A percentile compares a stretch with the other conserved stretches of the same genome.
Evolutionary conservation across 257 asterid genomes (phyloP).

Genomic region (Linaria vulgaris): DNA sequence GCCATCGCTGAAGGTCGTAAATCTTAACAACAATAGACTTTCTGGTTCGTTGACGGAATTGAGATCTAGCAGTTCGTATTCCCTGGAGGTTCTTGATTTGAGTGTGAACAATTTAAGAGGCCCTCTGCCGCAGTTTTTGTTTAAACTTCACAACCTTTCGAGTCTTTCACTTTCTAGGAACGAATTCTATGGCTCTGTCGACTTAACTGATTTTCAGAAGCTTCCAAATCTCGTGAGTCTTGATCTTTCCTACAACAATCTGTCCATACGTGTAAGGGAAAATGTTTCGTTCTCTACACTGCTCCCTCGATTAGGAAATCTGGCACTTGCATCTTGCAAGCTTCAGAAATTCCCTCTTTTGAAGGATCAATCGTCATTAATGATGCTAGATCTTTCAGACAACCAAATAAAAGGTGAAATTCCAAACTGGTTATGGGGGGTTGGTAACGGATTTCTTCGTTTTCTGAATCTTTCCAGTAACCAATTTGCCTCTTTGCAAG

Average conservation of each 20-base stretch:
- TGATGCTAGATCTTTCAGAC: constrained; percentile 52
- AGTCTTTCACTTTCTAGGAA: constrained; percentile 42
- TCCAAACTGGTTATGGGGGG: constrained; percentile 57
- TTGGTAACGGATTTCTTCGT: constrained; percentile 29
- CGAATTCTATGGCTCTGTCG: constrained; percentile 37
- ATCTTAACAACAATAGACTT: constrained; percentile 43
- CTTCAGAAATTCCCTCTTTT: constrained; percentile 43
- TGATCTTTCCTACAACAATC: constrained; percentile 41
- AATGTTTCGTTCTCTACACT: constrained; percentile 21
- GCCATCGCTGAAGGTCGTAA: constrained; percentile 31
- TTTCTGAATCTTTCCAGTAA: constrained; percentile 53
- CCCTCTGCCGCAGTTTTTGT: constrained; percentile 46
- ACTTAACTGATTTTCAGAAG: constrained; percentile 12
- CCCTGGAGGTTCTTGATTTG: constrained; percentile 40
- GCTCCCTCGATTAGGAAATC: constrained; percentile 37
- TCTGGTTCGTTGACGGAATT: constrained; percentile 35
- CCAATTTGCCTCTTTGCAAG: constrained; percentile 36
- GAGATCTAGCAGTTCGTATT: constrained; percentile 3
- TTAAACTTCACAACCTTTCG: constrained; percentile 34
- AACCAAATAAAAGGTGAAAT: constrained; percentile 51
- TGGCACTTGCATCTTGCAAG: constrained; percentile 52
- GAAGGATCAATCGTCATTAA: constrained; percentile 40
- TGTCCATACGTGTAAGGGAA: constrained; percentile 27
- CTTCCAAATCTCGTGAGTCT: constrained; percentile 28
- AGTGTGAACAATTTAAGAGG: constrained; percentile 50